Percentiles rank a stretch among this genome's conserved stretches.
These are phyloP conservation scores for Russula emetica DNA, from an alignment of 768 basidiomycete species.

Conservation along the genomic window DNA sequence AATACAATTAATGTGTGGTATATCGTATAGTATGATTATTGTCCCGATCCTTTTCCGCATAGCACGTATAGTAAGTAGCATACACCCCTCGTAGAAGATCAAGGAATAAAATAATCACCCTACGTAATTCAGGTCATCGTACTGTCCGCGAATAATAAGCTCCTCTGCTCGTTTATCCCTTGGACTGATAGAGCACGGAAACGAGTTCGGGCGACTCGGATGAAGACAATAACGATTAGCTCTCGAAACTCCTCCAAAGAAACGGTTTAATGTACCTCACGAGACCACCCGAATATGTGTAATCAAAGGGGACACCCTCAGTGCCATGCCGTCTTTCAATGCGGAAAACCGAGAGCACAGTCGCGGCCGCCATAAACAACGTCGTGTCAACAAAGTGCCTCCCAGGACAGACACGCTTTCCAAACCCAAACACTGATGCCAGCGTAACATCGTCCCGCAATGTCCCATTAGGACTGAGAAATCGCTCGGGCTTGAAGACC, in stretches of 20 bases:
- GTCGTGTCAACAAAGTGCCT: slow-evolving; percentile 16
- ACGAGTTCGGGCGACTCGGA: slow-evolving; percentile 1
- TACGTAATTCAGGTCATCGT: neutral
- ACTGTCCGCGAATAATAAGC: neutral
- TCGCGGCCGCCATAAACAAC: slow-evolving; percentile 8
- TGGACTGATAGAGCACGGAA: slow-evolving; percentile 9
- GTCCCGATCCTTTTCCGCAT: too few species aligned
- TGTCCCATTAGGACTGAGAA: neutral
- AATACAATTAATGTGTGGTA: too few species aligned
- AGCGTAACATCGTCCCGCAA: neutral
- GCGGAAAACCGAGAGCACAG: slow-evolving; percentile 3
- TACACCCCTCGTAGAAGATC: neutral
- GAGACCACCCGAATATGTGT: neutral
- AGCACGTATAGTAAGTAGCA: too few species aligned
- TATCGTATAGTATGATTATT: too few species aligned
- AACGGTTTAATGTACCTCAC: neutral
- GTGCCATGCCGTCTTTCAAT: neutral
- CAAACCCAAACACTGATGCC: neutral
- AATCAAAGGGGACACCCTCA: neutral
- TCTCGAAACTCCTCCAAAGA: neutral
- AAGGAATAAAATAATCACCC: neutral
- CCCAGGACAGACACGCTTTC: slow-evolving; percentile 17
- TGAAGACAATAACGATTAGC: neutral
- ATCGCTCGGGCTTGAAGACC: slow-evolving; percentile 4
- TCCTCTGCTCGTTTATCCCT: slow-evolving; percentile 10